A percentile compares a stretch with the other conserved stretches of the same genome.
phyloP scores from a whole-genome alignment of 2,329 filamentous ascomycete species.

The Botrytis squamosa region DNA sequence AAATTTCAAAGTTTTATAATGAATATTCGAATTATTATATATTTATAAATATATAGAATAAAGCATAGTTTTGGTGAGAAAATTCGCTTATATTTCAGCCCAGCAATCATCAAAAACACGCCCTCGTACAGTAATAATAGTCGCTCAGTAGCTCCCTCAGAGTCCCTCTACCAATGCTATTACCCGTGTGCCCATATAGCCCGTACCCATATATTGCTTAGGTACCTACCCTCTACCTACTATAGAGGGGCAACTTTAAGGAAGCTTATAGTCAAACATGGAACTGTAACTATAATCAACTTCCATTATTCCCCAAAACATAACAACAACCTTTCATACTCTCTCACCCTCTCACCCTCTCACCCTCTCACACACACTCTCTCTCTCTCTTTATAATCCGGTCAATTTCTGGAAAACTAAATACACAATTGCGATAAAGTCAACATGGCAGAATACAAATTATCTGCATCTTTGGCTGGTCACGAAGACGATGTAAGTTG shows the following conservation, averaged over 20 bases:
- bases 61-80: too few species aligned
- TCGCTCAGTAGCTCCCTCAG: too few species aligned
- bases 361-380: too few species aligned
- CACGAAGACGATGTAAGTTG: conserved; percentile 89
- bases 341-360: too few species aligned
- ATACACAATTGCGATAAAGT: neutral
- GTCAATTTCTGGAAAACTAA: neutral
- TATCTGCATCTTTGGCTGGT: conserved; percentile 83
- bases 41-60: too few species aligned
- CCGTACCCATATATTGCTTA: neutral
- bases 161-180: neutral
- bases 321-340: conserved; percentile 1
- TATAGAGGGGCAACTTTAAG: conserved; percentile 14
- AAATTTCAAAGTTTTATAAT: too few species aligned
- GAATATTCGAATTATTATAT: too few species aligned
- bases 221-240: neutral
- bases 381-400: conserved; percentile 3
- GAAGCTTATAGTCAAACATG: conserved; percentile 29
- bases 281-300: conserved; percentile 17
- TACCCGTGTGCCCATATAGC: neutral
- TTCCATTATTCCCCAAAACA: neutral
- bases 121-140: too few species aligned
- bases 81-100: too few species aligned
- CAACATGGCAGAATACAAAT: conserved; percentile 80
- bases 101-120: too few species aligned